Base-by-base conservation (phyloP, 805 yeast species). In the Lachancea sp. region DNA sequence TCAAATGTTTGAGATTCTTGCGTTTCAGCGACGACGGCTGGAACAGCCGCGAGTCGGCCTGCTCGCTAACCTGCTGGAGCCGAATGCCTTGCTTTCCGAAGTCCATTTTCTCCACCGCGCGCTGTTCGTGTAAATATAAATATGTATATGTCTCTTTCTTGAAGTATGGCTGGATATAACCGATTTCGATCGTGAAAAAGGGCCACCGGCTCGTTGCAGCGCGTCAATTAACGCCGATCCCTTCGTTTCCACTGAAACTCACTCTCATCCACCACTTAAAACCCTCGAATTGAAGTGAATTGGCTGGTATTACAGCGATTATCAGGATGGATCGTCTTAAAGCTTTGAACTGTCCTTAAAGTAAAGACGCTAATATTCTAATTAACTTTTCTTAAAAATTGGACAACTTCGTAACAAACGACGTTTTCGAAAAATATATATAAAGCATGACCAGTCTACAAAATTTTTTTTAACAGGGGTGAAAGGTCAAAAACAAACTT, bases 1-100 rank as follows among this genome's bases (percentile, higher is more conserved):
- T 73, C 32, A 81, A 66, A 49, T 77, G 71, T 60, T 82, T 82
- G 52, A 79, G 60, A 54, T 82, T 82, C 45, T 77, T 67, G 52
- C 85, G 68, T 50, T 75, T 76, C 45, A 81, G 57, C 1, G 82
- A 69, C 53, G 69, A 75, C 31, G 69, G 68, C 39, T 66, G 68
- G 49, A 69, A 67, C 16, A 57, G 46, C 27, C 46, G 36, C 15
- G 46, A 41, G 25, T 40, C 43, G 20, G 18, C 18, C 29, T 25
- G 32, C 37, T 25, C 31, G 13, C 32, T 16, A 8, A 20, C 33
- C 32, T 40, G 43, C 25, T 30, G 36, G 10, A 40, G 4, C 16
- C 32, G 25, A 16, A 40, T 35, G 8, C 33, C 37, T 16, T 40
- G 43, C 22, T 25, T 25, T 20, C 30, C 38, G 22, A 40, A 40